Conservation (phyloP, 441 rosid genomes). For the Mallotus japonicus region DNA sequence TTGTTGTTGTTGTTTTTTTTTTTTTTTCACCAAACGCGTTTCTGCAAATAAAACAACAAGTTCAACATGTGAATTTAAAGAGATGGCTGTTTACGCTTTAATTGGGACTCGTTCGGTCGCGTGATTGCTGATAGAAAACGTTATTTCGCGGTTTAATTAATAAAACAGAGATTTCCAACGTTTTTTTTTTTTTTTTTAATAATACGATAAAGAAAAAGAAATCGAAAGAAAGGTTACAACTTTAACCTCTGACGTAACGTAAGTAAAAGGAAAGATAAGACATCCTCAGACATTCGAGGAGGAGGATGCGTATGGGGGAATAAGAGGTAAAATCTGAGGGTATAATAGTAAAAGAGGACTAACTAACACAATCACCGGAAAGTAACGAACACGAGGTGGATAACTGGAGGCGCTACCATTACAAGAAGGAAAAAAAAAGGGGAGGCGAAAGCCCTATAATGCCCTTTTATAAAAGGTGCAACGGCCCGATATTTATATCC, state of each 20-base stretch:
- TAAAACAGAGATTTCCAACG: too few species aligned
- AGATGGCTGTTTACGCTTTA: too few species aligned
- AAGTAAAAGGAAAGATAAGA: neutral
- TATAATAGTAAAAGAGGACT: neutral
- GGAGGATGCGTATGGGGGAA: too few species aligned
- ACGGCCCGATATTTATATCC: neutral
- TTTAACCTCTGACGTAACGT: neutral
- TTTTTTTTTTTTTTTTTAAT: too few species aligned
- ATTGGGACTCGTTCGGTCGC: too few species aligned
- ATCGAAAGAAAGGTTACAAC: neutral
- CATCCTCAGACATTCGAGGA: too few species aligned
- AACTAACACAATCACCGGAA: neutral
- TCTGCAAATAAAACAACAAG: conserved; percentile 8
- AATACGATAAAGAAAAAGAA: neutral
- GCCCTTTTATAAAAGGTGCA: neutral
- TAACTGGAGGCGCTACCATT: neutral
- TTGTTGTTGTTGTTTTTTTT: too few species aligned
- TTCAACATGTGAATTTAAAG: neutral
- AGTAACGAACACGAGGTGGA: neutral
- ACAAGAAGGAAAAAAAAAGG: neutral
- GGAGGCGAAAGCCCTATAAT: neutral
- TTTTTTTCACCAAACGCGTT: conserved; percentile 3
- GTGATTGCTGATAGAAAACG: neutral
- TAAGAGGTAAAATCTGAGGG: neutral
- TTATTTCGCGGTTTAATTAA: too few species aligned